phyloP scores from a whole-genome alignment of 805 yeast genomes.

The Nakazawaea wyomingensis region DNA sequence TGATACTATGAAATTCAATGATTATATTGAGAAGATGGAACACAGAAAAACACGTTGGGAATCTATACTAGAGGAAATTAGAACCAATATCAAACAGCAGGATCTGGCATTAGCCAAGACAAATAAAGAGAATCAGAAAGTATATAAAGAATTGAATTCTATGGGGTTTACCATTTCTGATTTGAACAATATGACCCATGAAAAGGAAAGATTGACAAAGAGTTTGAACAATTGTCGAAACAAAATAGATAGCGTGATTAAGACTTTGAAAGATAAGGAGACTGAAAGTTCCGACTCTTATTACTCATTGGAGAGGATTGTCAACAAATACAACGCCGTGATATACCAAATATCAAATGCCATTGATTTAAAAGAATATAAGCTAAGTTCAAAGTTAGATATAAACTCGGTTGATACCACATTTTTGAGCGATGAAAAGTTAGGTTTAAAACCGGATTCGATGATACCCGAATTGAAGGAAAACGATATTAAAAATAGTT shows the following conservation, averaged over 20 bases:
- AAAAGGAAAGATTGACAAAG: conserved; percentile 53
- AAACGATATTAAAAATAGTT: conserved; percentile 26
- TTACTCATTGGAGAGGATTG: conserved; percentile 45
- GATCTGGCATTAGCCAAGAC: conserved; percentile 35
- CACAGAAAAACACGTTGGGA: conserved; percentile 64
- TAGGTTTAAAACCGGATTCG: conserved; percentile 41
- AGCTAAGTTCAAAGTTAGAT: conserved; percentile 29
- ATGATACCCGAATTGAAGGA: conserved; percentile 32
- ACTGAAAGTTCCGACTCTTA: conserved; percentile 42
- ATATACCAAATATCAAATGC: conserved; percentile 42
- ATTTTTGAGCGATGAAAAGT: conserved; percentile 34
- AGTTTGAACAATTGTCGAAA: conserved; percentile 40
- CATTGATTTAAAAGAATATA: conserved; percentile 15
- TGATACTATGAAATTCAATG: conserved; percentile 65
- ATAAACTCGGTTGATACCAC: conserved; percentile 30
- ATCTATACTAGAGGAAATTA: conserved; percentile 48
- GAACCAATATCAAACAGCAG: conserved; percentile 44
- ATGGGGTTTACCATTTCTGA: conserved; percentile 59
- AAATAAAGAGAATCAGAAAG: conserved; percentile 32
- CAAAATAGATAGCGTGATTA: conserved; percentile 41
- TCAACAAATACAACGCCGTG: conserved; percentile 52
- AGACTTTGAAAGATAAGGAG: conserved; percentile 44
- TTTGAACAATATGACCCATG: conserved; percentile 57
- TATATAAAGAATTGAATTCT: conserved; percentile 38
- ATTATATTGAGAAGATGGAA: conserved; percentile 65